Percentiles rank a stretch among this genome's conserved stretches.
phyloP scores from a whole-genome alignment of 768 basidiomycete species.

The Hypholoma fasciculare region DNA sequence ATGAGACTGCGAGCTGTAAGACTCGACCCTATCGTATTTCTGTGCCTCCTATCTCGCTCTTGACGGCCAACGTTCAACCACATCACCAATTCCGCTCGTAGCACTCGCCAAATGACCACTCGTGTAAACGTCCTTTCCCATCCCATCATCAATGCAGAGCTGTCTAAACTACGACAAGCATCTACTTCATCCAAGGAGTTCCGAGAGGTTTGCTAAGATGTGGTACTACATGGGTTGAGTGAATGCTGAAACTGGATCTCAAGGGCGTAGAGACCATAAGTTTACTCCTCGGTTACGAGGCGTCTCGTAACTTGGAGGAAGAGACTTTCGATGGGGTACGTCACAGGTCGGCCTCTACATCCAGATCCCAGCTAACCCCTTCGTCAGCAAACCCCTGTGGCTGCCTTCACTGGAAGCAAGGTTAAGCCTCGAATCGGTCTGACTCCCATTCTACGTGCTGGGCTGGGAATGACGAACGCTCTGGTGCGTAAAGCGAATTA shows the following conservation, averaged over 20 bases:
- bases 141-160: conserved; percentile 70
- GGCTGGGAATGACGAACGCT: conserved; percentile 91
- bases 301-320: conserved; percentile 67
- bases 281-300: conserved; percentile 81
- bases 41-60: not conserved
- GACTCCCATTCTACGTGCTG: conserved; percentile 91
- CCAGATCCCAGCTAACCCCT: not conserved
- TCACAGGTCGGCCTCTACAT: conserved; percentile 1
- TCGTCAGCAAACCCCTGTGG: conserved; percentile 74
- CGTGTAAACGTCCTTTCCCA: conserved; percentile 60
- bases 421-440: conserved; percentile 83
- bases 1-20: not conserved
- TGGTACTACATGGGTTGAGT: too few species aligned
- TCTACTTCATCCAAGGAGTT: conserved; percentile 73
- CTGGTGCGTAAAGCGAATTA: conserved; percentile 47
- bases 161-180: conserved; percentile 67
- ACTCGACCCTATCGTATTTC: not conserved
- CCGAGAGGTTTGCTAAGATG: conserved; percentile 55
- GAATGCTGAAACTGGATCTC: not conserved
- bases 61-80: not conserved
- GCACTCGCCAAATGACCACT: conserved; percentile 20
- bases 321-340: conserved; percentile 65
- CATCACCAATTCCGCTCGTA: not conserved
- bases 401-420: conserved; percentile 70
- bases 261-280: conserved; percentile 78